Evolutionary conservation across 495 filamentous ascomycete genomes (phyloP).

Genomic region (Trichoderma asperelloides): DNA sequence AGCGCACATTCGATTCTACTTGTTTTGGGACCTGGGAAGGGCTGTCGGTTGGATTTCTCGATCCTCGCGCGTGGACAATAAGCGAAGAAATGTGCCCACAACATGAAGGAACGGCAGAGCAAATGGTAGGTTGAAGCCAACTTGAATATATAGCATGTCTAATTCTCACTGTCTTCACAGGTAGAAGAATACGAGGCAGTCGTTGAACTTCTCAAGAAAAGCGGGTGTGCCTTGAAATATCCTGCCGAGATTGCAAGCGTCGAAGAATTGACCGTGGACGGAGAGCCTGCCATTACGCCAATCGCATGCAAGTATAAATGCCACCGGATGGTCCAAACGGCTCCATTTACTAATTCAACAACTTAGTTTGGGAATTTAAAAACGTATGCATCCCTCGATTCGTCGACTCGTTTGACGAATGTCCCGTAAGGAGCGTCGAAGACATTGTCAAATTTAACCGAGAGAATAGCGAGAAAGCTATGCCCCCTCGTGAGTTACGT

Average conservation of each 20-base stretch:
- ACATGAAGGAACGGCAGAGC: constrained; percentile 15
- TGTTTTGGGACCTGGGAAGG: constrained; percentile 14
- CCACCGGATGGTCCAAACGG: neutral
- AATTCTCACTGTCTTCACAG: neutral
- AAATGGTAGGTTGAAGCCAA: constrained; percentile 16
- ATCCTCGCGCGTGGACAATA: constrained; percentile 20
- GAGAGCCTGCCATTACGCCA: neutral
- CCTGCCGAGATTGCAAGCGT: neutral
- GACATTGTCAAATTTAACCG: constrained; percentile 24
- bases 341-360: neutral
- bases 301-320: neutral
- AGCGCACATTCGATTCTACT: neutral
- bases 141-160: neutral
- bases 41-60: constrained; percentile 19
- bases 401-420: constrained; percentile 16
- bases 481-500: constrained; percentile 17
- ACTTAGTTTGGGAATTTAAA: constrained; percentile 19
- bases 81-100: constrained; percentile 10
- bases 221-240: neutral
- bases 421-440: constrained; percentile 13
- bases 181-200: neutral
- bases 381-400: constrained; percentile 17
- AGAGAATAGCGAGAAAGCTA: constrained; percentile 16
- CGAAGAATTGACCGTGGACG: neutral
- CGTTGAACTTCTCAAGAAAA: neutral